Conservation (phyloP, 495 filamentous ascomycete genomes). For the Jackrogersella multiformis region DNA sequence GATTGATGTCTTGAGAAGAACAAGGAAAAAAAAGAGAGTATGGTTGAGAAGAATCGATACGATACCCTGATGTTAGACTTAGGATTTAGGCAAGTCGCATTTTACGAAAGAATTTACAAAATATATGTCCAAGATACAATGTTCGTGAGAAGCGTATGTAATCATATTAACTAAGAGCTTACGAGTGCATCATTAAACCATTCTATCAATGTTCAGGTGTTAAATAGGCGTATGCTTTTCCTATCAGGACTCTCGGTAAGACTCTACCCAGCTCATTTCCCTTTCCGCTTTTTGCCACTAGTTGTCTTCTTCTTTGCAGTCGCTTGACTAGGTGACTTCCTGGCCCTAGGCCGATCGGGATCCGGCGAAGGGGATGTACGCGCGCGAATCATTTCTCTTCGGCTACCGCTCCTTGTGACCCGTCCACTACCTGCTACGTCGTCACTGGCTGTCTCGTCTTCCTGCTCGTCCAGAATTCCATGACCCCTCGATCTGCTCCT, state of each 20-base stretch:
- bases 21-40: slow-evolving; percentile 9
- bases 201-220: slow-evolving; percentile 40
- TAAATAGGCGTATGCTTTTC: slow-evolving; percentile 27
- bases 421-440: slow-evolving; percentile 27
- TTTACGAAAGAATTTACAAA: background rate
- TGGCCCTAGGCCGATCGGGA: slow-evolving; percentile 38
- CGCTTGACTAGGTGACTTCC: slow-evolving; percentile 38
- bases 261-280: slow-evolving; percentile 35
- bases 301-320: slow-evolving; percentile 45
- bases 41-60: slow-evolving; percentile 23
- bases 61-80: slow-evolving; percentile 37
- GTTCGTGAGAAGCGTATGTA: background rate
- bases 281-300: slow-evolving; percentile 39
- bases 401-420: slow-evolving; percentile 12
- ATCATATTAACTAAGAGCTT: background rate
- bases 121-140: background rate
- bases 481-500: slow-evolving; percentile 29
- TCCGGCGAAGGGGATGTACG: slow-evolving; percentile 41
- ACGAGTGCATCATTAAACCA: slow-evolving; percentile 36
- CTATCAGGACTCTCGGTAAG: slow-evolving; percentile 17
- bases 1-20: slow-evolving; percentile 27
- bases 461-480: slow-evolving; percentile 29
- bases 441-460: slow-evolving; percentile 32
- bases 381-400: slow-evolving; percentile 31
- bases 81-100: slow-evolving; percentile 17